A percentile compares a stretch with the other conserved stretches of the same genome.
These are phyloP conservation scores for Wickerhamomyces sp. DNA, from an alignment of 1,139 yeast species.

Conservation along the genomic window DNA sequence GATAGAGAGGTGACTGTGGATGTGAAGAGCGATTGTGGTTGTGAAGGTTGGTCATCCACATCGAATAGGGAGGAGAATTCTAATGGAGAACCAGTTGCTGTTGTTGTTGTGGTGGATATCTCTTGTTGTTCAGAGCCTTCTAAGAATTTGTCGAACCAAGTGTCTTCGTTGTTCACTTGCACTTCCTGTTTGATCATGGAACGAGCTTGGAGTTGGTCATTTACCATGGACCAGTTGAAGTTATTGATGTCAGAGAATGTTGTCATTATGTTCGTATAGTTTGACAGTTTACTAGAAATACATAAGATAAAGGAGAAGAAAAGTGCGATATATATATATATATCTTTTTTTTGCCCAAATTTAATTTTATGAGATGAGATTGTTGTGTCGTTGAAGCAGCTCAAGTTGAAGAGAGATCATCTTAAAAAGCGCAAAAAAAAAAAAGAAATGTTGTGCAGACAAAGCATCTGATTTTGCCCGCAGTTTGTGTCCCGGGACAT, in stretches of 20 bases:
- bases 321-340: neutral
- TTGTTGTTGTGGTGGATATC: slow-evolving; percentile 10
- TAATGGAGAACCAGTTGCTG: slow-evolving; percentile 21
- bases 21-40: slow-evolving; percentile 18
- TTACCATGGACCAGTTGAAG: slow-evolving; percentile 23
- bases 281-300: neutral
- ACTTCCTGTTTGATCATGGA: slow-evolving; percentile 3
- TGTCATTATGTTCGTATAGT: slow-evolving; percentile 15
- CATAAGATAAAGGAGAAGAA: slow-evolving; percentile 2
- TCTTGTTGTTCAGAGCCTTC: slow-evolving; percentile 8
- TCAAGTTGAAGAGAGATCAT: no score
- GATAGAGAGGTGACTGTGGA: slow-evolving; percentile 22
- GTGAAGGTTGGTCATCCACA: slow-evolving; percentile 9
- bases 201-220: slow-evolving; percentile 10
- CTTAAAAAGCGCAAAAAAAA: no score
- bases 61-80: slow-evolving; percentile 25
- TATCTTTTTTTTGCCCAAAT: neutral
- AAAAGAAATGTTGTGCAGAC: no score
- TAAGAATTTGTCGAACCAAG: slow-evolving; percentile 21
- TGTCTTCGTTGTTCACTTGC: slow-evolving; percentile 10
- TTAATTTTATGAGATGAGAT: neutral
- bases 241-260: slow-evolving; percentile 17
- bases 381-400: neutral
- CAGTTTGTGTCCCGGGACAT: no score
- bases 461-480: no score